Evolutionary conservation across 2,329 filamentous ascomycete species (phyloP), one percentile per base, ranked within the genome.

Genomic region (Alternaria viburni): DNA sequence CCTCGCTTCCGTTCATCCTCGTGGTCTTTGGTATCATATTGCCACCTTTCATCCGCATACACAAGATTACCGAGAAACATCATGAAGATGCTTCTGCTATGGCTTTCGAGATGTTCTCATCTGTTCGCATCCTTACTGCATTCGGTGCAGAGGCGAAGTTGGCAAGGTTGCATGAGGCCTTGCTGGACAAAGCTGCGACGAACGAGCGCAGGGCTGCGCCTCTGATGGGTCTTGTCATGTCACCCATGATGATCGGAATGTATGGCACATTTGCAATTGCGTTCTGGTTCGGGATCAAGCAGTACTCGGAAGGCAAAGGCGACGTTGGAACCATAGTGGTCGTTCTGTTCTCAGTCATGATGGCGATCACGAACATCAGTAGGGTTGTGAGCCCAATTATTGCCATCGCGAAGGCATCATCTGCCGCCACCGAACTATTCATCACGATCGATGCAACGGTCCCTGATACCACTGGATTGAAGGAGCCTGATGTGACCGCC

Each of bases 1-100:
- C 83, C 0, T 77, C 81, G 0, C 70, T 88, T 4, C 72, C 78
- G 6, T 77, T 80, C 58, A 80, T 80, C 43, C 45, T 80, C 21
- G 64, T 81, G 13, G 59, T 74, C 0, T 79, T 79, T 44, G 72
- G 74, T 0, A 10, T 61, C 0, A 59, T 79, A 5, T 43, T 80
- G 2, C 76, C 77, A 3, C 72, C 78, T 6, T 76, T 75, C 55
- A 71, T 79, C 46, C 75, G 67, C 23, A 72, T 77, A 21, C 71
- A 79, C 62, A 80, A 78, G 44, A 56, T 71, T 12, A 76, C 76
- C 3, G 73, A 78, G 50, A 68, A 71, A 23, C 59, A 68, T 8
- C 70, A 75, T 15, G 78, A 78, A 25, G 64, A 79, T 62, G 79
- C 79, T 2, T 79, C 79, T 1, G 74, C 77, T 1, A 65, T 78